Evolutionary conservation across 2,329 filamentous ascomycete genomes (phyloP), one percentile per base, ranked within the genome.

Genomic region (Alternaria rosae): DNA sequence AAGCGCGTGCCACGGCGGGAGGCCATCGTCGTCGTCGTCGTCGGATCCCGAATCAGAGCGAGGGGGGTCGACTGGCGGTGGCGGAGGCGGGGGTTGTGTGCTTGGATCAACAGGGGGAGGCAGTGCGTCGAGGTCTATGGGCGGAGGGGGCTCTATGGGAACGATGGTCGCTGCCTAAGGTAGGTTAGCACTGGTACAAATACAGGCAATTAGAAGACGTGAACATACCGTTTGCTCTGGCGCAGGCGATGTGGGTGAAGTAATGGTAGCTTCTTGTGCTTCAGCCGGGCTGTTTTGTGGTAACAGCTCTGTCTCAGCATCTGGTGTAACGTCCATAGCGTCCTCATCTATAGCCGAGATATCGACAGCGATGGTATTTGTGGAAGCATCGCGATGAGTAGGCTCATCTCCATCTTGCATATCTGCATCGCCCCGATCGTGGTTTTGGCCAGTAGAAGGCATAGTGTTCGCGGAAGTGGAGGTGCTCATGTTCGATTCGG

Each of bases 1-100:
- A 48, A 87, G 82, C 5, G 84, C 82, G 12, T 83, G 83, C 85
- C 86, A 88, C 54, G 82, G 70, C 43, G 74, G 75, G 21, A 70
- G 58, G 30, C 59, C 73, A 43, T 82, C 80, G 41, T 81, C 78
- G 12, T 76, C 78, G 12, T 76, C 72, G 47, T 76, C 76, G 26
- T 73, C 77, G 6, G 77, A 76, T 20, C 79, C 76, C 7, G 72
- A 68, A 21, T 78, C 75, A 42, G 74, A 72, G 15, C 64, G 70
- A 20, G 69, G 61, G 38, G 72, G 65, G 17, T 78, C 75, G 59
- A 65, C 66, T 13, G 75, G 76, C 10, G 76, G 75, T 15, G 74
- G 75, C 1, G 76, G 77, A 11, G 77, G 77, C 6, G 70, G 68
- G 41, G 75, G 74, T 54, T 78, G 69, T 32, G 62, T 30, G 60